Base-by-base conservation (phyloP, 176 grass and related monocot species). In the Elaeis guineensis region DNA sequence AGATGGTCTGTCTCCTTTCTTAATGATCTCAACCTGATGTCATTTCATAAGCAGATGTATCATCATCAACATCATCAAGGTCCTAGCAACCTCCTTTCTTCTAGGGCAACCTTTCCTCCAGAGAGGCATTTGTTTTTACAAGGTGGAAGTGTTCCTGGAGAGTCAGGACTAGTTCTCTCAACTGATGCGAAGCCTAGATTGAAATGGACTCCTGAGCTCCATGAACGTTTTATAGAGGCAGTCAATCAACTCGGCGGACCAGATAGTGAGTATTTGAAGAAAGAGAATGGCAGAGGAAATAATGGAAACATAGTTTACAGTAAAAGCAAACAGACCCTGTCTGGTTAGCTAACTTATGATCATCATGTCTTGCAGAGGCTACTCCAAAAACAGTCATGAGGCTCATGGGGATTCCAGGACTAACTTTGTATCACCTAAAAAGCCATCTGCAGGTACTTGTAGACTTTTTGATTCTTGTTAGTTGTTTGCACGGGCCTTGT, bases 371-470 rank as follows among this genome's bases (percentile, higher is more conserved):
- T 77, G 61, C 81, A 96, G 91, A 87, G 72, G 91, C 91, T 55
- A 96, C 91, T 16, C 91, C 91, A 0, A 96, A 96, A 74, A 74
- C 91, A 48, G 82, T 96, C 74, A 96, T 90, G 86, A 85, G 69
- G 63, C 72, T 87, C 18, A 90, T 96, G 91, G 91, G 91, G 23
- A 87, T 96, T 78, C 78, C 91, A 49, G 91, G 86, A 59, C 57
- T 96, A 59, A 96, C 91, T 58, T 59, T 96, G 16, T 96, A 96
- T 66, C 91, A 96, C 78, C 91, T 96, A 14, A 96, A 96, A 75
- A 96, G 91, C 12, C 91, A 96, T 72, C 86, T 96, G 76, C 91
- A 96, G 86, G 91, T 90, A 80, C 67, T 62, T 58, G 78, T 52
- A 24, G 57, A 65, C 19, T 71, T 30, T 15, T 66, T 50, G 8